phyloP scores from a whole-genome alignment of 1,284 basidiomycete genomes.

The Hymenochaete sp. region DNA sequence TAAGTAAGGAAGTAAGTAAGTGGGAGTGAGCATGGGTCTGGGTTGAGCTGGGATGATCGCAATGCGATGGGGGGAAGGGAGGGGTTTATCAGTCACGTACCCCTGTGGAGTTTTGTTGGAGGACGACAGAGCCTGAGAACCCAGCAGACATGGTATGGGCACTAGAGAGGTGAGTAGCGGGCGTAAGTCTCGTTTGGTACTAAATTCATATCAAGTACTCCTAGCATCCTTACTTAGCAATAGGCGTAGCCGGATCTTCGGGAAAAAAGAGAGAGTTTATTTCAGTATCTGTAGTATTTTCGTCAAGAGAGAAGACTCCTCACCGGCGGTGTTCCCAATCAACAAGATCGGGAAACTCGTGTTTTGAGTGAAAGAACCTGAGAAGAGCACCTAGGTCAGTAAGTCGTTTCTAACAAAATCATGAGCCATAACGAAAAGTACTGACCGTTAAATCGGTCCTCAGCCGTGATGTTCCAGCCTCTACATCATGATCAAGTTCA shows the following conservation, averaged over 20 bases:
- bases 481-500: neutral
- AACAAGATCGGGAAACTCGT: slow-evolving; percentile 20
- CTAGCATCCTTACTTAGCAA: slow-evolving; percentile 2
- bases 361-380: slow-evolving; percentile 9
- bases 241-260: slow-evolving; percentile 20
- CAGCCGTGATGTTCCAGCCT: slow-evolving; percentile 9
- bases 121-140: slow-evolving; percentile 19
- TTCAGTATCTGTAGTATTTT: neutral
- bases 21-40: too few species aligned
- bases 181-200: slow-evolving; percentile 7
- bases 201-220: neutral
- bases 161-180: slow-evolving; percentile 10
- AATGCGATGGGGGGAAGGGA: too few species aligned
- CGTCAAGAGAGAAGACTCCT: neutral
- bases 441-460: slow-evolving; percentile 13
- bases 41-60: too few species aligned
- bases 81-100: too few species aligned
- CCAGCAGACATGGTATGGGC: slow-evolving; percentile 19
- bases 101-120: slow-evolving; percentile 20
- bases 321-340: slow-evolving; percentile 20
- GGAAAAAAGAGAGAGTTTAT: too few species aligned
- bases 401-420: neutral
- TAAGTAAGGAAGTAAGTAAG: too few species aligned
- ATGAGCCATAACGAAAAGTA: neutral
- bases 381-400: too few species aligned